Evolutionary conservation across 306 rosid species (phyloP).

Genomic region (Nissolia schottii): DNA sequence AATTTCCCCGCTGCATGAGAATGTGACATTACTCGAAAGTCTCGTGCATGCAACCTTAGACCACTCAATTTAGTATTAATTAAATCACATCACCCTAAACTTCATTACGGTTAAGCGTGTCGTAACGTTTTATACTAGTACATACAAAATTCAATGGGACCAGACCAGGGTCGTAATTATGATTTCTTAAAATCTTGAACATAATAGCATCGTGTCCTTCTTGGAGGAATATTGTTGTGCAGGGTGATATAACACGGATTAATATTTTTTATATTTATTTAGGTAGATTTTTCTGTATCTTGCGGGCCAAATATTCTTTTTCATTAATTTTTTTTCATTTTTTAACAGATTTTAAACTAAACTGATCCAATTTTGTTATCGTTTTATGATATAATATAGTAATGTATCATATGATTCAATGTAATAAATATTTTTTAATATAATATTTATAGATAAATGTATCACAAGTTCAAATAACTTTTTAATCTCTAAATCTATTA

Average conservation of each 20-base stretch:
- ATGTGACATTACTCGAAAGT: constrained; percentile 50
- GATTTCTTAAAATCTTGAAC: background rate
- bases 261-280: too few species aligned
- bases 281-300: too few species aligned
- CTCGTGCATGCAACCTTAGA: constrained; percentile 50
- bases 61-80: constrained; percentile 6
- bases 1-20: constrained; percentile 23
- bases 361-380: too few species aligned
- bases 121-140: constrained; percentile 25
- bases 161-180: background rate
- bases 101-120: background rate
- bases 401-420: too few species aligned
- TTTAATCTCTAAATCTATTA: too few species aligned
- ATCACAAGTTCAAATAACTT: too few species aligned
- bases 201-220: background rate
- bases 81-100: constrained; percentile 21
- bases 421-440: too few species aligned
- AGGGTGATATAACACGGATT: constrained; percentile 8
- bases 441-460: too few species aligned
- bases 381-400: too few species aligned
- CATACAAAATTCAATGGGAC: constrained; percentile 23
- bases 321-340: too few species aligned
- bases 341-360: too few species aligned
- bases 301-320: too few species aligned
- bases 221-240: constrained; percentile 8